Evolutionary conservation across 805 yeast genomes (phyloP).

Genomic region (Spathaspora girioi): DNA sequence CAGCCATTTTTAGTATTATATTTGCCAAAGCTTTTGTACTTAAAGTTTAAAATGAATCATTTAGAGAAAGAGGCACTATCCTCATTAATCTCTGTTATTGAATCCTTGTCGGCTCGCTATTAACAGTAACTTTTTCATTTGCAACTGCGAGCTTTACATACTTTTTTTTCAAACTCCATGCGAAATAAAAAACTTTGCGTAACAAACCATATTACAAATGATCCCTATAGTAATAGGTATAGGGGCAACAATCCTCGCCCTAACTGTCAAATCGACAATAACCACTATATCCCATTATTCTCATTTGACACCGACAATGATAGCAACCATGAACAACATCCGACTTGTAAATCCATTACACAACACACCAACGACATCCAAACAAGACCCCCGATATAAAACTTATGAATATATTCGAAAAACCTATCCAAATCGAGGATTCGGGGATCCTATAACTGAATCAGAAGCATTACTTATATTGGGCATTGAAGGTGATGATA

Average conservation of each 20-base stretch:
- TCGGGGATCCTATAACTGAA: slow-evolving; percentile 38
- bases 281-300: slow-evolving; percentile 26
- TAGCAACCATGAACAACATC: slow-evolving; percentile 32
- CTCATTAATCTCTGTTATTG: no score
- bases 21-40: no score
- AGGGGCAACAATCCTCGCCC: slow-evolving; percentile 51
- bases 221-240: slow-evolving; percentile 52
- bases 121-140: no score
- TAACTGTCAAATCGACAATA: slow-evolving; percentile 36
- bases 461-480: slow-evolving; percentile 38
- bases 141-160: no score
- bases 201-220: slow-evolving; percentile 11
- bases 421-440: slow-evolving; percentile 32
- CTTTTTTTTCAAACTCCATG: no score
- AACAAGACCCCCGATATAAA: slow-evolving; percentile 12
- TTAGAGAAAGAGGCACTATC: no score
- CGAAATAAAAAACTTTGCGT: not conserved
- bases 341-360: slow-evolving; percentile 9
- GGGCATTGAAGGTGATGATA: slow-evolving; percentile 41
- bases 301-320: slow-evolving; percentile 30
- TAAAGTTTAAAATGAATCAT: no score
- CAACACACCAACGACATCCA: slow-evolving; percentile 5
- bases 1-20: no score
- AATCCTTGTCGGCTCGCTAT: no score
- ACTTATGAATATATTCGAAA: slow-evolving; percentile 14